These are phyloP conservation scores for Beta vulgaris DNA, from an alignment of 148 eudicot species.

Conservation along the genomic window DNA sequence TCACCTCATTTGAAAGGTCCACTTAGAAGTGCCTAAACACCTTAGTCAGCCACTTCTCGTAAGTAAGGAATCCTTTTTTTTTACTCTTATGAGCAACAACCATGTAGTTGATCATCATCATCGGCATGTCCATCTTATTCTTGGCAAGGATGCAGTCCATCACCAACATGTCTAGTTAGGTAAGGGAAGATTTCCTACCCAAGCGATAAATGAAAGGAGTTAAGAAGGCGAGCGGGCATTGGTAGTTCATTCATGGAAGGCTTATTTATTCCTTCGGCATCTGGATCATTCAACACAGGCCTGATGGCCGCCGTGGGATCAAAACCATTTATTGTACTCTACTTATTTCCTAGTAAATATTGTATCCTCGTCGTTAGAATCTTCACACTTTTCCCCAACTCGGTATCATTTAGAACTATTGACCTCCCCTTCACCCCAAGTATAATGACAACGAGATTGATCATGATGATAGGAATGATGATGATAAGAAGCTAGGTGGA, in stretches of 20 bases:
- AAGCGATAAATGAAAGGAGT: background rate
- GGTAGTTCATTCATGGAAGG: background rate
- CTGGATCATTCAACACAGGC: background rate
- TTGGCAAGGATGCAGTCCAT: background rate
- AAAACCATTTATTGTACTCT: background rate
- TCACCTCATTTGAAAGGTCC: too few relatives aligned
- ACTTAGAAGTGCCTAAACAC: background rate
- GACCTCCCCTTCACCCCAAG: background rate
- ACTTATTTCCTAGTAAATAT: background rate
- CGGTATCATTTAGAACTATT: background rate
- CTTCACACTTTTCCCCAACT: background rate
- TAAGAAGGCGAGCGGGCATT: background rate
- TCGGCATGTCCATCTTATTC: background rate
- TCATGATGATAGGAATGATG: too few relatives aligned
- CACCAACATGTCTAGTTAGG: background rate
- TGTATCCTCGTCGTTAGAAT: background rate
- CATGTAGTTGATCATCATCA: background rate
- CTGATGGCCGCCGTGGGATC: background rate
- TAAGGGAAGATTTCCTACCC: background rate
- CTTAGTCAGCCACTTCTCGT: background rate
- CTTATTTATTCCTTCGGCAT: background rate
- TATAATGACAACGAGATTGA: too few relatives aligned
- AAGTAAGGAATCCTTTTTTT: background rate
- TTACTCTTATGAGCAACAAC: background rate
- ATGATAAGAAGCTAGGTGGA: too few relatives aligned